phyloP scores from a whole-genome alignment of 2,329 filamentous ascomycete genomes.

The Geoglossum cookeanum region DNA sequence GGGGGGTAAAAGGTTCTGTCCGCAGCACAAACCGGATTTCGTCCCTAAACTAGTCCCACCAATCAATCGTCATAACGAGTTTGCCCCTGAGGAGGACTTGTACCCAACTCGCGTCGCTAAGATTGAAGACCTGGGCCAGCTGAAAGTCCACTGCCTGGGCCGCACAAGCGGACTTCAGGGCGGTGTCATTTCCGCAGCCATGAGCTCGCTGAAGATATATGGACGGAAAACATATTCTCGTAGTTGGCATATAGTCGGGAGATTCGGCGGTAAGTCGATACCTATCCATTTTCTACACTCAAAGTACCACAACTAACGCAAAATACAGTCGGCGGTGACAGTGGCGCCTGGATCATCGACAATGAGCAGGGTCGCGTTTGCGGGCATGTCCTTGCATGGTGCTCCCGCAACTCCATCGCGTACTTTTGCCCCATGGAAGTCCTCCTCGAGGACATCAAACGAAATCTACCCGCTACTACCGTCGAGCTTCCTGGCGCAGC shows the following conservation, averaged over 20 bases:
- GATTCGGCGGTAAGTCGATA: conserved; percentile 30
- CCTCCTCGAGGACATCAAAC: conserved; percentile 64
- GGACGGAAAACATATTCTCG: conserved; percentile 66
- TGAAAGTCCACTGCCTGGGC: conserved; percentile 73
- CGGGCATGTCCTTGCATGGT: conserved; percentile 82
- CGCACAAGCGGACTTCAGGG: conserved; percentile 69
- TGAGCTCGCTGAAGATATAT: conserved; percentile 74
- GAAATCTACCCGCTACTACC: conserved; percentile 49
- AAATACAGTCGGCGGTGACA: conserved; percentile 57
- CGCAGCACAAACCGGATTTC: conserved; percentile 1
- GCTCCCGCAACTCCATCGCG: conserved; percentile 56
- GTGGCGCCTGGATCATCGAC: conserved; percentile 82
- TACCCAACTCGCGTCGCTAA: conserved; percentile 40
- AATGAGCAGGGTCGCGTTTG: conserved; percentile 61
- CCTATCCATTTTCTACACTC: conserved; percentile 6
- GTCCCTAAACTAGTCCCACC: conserved; percentile 15
- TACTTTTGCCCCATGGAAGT: conserved; percentile 96
- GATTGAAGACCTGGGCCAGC: conserved; percentile 44
- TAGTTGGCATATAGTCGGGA: conserved; percentile 42
- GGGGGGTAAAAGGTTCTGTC: conserved; percentile 24
- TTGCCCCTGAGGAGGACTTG: conserved; percentile 22
- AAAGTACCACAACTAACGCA: neutral
- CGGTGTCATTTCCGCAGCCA: conserved; percentile 56
- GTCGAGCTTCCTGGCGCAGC: conserved; percentile 52
- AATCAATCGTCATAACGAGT: conserved; percentile 17